These are phyloP conservation scores for Viola pubescens DNA, from an alignment of 441 rosid genomes.

Conservation along the genomic window DNA sequence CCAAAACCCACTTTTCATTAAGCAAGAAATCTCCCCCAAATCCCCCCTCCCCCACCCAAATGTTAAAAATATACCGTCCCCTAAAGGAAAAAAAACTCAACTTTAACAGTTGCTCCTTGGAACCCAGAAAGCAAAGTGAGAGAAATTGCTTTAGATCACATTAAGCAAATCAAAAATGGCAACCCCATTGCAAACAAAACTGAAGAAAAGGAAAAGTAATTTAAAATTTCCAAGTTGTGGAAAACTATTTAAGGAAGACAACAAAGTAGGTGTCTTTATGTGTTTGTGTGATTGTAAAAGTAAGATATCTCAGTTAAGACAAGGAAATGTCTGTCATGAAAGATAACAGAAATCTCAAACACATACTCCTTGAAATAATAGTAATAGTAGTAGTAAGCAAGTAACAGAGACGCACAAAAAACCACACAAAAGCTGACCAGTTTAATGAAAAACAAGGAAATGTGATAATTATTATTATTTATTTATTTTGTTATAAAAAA, in stretches of 20 bases:
- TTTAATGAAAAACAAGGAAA: too few species aligned
- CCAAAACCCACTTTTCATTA: conserved; percentile 30
- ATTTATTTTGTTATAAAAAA: too few species aligned
- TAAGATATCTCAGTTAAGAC: conserved; percentile 27
- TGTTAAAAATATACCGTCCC: not conserved
- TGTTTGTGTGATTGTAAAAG: not conserved
- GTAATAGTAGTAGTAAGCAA: not conserved
- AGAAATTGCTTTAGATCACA: conserved; percentile 26
- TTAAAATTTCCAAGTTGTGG: not conserved
- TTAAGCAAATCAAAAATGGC: conserved; percentile 20
- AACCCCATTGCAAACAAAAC: not conserved
- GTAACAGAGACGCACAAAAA: too few species aligned
- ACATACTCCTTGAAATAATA: not conserved
- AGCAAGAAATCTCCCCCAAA: conserved; percentile 18
- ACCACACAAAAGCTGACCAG: too few species aligned
- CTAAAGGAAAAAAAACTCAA: conserved; percentile 19
- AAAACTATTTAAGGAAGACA: conserved; percentile 5
- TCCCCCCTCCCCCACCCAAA: conserved; percentile 18
- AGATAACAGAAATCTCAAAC: conserved; percentile 16
- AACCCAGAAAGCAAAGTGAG: conserved; percentile 21
- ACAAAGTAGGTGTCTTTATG: not conserved
- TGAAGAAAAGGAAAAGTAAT: not conserved
- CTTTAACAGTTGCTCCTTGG: conserved; percentile 15
- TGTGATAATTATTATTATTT: too few species aligned
- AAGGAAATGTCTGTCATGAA: conserved; percentile 23